Base-by-base conservation (phyloP, 208 protist species). In the Acanthamoeba quina region DNA sequence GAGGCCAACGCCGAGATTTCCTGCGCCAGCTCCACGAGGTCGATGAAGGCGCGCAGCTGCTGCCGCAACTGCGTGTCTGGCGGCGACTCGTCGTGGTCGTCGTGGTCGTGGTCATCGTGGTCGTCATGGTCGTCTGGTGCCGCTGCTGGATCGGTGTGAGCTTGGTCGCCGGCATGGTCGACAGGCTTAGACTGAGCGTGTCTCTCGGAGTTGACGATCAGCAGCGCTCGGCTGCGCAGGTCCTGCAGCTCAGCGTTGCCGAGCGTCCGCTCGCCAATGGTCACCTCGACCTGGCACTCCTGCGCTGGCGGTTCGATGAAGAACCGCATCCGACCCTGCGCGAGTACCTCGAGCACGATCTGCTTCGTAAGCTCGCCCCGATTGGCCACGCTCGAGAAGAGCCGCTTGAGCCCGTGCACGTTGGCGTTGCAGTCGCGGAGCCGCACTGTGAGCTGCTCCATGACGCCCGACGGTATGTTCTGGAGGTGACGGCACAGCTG, bases 301-400 rank as follows among this genome's bases (percentile, higher is more conserved):
- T 41, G 29, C 37, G 68, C 29, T 31, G 68, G 37, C 29, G 68
- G 68, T 76, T 76, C 68, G 21, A 76, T 76, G 37, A 41, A 31
- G 37, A 76, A 76, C 31, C 37, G 37, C 31, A 76, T 44, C 68
- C 21, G 37, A 21, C 68, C 68, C 37, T 41, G 29, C 68, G 10
- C 31, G 15, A 76, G 68, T 13, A 41, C 37, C 21, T 76, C 68
- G 31, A 44, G 31, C 31, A 76, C 37, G 37, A 76, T 76, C 68
- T 76, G 68, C 21, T 76, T 76, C 15, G 68, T 76, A 19, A 76
- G 68, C 68, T 76, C 68, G 29, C 68, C 68, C 37, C 68, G 29
- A 31, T 76, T 76, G 29, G 68, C 68, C 68, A 76, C 68, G 68
- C 68, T 76, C 29, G 68, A 44, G 68, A 76, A 76, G 68, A 76